A percentile compares a stretch with the other conserved stretches of the same genome.
Evolutionary conservation across 768 basidiomycete species (phyloP).

Genomic region (Hortiboletus campestris): DNA sequence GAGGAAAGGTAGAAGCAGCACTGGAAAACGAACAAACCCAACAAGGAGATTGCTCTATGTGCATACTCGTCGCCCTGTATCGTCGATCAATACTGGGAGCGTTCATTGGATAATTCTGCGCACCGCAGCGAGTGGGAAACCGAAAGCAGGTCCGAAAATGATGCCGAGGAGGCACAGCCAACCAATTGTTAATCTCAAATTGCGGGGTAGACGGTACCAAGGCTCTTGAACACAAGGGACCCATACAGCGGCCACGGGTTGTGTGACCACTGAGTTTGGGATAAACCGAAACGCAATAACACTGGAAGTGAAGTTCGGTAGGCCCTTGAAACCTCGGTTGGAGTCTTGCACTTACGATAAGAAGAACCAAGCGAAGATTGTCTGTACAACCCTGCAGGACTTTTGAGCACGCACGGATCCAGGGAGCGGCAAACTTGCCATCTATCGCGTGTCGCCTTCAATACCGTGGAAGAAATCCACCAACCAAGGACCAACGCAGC

Average conservation of each 20-base stretch:
- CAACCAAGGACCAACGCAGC: constrained; percentile 71
- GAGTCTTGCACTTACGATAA: constrained; percentile 48
- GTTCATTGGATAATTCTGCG: constrained; percentile 14
- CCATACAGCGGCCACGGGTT: constrained; percentile 75
- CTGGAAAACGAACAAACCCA: constrained; percentile 81
- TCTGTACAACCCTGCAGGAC: constrained; percentile 67
- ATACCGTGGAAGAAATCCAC: constrained; percentile 79
- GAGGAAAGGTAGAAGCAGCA: constrained; percentile 70
- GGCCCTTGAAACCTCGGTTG: background rate
- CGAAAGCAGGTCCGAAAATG: constrained; percentile 85
- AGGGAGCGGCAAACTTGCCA: constrained; percentile 46
- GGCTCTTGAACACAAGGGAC: constrained; percentile 60
- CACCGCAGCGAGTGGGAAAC: constrained; percentile 62
- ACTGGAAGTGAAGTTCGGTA: constrained; percentile 31
- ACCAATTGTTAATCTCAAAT: constrained; percentile 60
- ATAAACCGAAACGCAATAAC: constrained; percentile 85
- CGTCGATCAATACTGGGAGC: constrained; percentile 13
- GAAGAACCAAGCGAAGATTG: constrained; percentile 82
- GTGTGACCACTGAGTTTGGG: constrained; percentile 65
- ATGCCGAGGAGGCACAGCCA: constrained; percentile 77
- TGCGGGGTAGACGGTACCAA: constrained; percentile 58
- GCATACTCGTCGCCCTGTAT: constrained; percentile 60
- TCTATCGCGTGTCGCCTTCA: constrained; percentile 68
- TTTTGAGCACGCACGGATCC: background rate
- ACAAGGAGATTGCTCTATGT: constrained; percentile 78